Evolutionary conservation across 805 yeast species (phyloP).

Genomic region (Jamesozyma jinghongensis): DNA sequence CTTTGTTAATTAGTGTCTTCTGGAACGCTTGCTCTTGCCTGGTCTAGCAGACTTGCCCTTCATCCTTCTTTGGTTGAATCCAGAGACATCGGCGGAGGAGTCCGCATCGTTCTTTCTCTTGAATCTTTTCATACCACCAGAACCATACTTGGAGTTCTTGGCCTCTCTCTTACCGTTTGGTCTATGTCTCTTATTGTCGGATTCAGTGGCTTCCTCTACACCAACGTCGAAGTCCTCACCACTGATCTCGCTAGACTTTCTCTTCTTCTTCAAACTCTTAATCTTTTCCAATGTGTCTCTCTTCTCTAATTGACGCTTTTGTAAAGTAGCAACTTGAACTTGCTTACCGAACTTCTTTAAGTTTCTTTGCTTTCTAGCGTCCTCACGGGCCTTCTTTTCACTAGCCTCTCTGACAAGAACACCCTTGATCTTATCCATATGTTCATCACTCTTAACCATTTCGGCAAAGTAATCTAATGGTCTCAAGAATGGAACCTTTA

Average conservation of each 20-base stretch:
- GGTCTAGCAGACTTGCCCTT: constrained; percentile 41
- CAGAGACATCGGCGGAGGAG: constrained; percentile 58
- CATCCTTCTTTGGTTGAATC: constrained; percentile 47
- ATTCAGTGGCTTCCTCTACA: constrained; percentile 62
- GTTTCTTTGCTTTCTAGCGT: constrained; percentile 88
- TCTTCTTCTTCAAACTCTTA: constrained; percentile 82
- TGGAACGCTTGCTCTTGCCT: constrained; percentile 46
- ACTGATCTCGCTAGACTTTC: constrained; percentile 62
- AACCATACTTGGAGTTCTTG: constrained; percentile 66
- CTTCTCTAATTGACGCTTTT: constrained; percentile 89
- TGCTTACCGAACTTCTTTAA: constrained; percentile 96
- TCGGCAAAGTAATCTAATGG: constrained; percentile 97
- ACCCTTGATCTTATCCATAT: constrained; percentile 86
- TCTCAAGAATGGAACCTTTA: constrained; percentile 80
- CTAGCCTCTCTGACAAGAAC: constrained; percentile 72
- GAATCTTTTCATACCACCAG: constrained; percentile 70
- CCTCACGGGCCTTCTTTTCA: constrained; percentile 83
- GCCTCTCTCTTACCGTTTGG: constrained; percentile 60
- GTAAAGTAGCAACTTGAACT: constrained; percentile 88
- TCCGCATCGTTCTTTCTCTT: constrained; percentile 63
- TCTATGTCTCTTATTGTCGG: constrained; percentile 19
- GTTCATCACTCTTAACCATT: constrained; percentile 96
- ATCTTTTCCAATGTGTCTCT: constrained; percentile 82
- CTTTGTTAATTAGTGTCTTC: constrained; percentile 15
- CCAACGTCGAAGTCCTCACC: constrained; percentile 66